Evolutionary conservation across 108 stramenopile species (phyloP), one percentile per base, ranked within the genome.

Genomic region (Parmales sp.): DNA sequence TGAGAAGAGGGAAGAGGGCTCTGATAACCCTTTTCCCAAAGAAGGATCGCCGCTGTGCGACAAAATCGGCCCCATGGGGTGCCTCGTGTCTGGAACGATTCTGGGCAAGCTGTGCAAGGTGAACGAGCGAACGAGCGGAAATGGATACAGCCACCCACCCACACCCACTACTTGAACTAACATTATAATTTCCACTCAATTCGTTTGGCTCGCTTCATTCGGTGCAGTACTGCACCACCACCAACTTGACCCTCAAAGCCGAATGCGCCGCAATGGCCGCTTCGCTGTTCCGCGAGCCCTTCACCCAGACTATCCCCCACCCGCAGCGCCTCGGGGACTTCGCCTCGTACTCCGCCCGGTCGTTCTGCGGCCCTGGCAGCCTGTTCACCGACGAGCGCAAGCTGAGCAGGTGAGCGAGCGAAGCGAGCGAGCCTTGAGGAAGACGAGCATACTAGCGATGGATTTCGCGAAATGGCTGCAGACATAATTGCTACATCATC

Each of bases 51-150:
- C n/a, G n/a, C n/a, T n/a, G n/a, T n/a, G 29, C 9, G 38, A 65
- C 37, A 39, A 38, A 39, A 37, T 65, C 4, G 25, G 20, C 20
- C 25, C 28, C 4, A 39, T 20, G 6, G 38, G 37, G 25, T 38
- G 38, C 6, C 64, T 65, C 38, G 38, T 65, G 9, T 37, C 25
- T 6, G 64, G 38, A 2, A 20, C 22, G 3, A 8, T 65, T 5
- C 38, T 66, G 37, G 66, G 66, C 6, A 44, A 45, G 26, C 41
- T 66, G 44, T 43, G 44, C 7, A 39, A 43, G 66, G n/a, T n/a
- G n/a, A n/a, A n/a, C n/a, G n/a, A n/a, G n/a, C n/a, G n/a, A n/a
- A n/a, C n/a, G n/a, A n/a, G n/a, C n/a, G n/a, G n/a, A n/a, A n/a
- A n/a, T n/a, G n/a, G n/a, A n/a, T n/a, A n/a, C n/a, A n/a, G n/a